A percentile compares a stretch with the other conserved stretches of the same genome.
phyloP scores from a whole-genome alignment of 106 monocot genomes.

The Acorus gramineus region DNA sequence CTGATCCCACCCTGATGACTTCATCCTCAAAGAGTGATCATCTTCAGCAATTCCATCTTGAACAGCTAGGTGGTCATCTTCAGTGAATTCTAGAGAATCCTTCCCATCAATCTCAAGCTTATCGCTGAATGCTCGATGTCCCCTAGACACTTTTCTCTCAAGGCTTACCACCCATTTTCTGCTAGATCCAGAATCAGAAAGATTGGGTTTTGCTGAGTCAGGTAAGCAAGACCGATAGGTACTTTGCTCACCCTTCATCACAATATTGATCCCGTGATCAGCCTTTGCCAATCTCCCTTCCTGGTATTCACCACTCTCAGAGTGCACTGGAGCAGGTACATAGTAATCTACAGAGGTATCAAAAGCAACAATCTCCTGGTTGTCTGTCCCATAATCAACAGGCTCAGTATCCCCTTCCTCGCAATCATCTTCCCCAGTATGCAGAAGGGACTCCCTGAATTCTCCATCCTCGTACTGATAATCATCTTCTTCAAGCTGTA shows the following conservation, averaged over 20 bases:
- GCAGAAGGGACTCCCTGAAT: conserved; percentile 54
- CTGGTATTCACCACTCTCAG: conserved; percentile 5
- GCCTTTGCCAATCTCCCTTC: conserved; percentile 4
- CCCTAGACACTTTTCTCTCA: not conserved
- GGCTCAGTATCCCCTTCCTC: conserved; percentile 47
- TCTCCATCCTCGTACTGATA: conserved; percentile 97
- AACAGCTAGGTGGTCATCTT: not conserved
- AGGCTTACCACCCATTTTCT: not conserved
- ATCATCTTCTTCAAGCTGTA: conserved; percentile 48
- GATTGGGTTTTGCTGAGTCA: conserved; percentile 1
- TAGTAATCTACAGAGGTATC: conserved; percentile 21
- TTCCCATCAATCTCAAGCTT: conserved; percentile 5
- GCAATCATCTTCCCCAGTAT: conserved; percentile 39
- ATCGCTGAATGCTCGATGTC: not conserved
- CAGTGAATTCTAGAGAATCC: not conserved
- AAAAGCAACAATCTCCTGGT: conserved; percentile 23
- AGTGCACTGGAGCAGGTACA: conserved; percentile 6
- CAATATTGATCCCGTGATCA: conserved; percentile 1
- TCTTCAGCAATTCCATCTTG: conserved; percentile 1
- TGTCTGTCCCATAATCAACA: conserved; percentile 53
- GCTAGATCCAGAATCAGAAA: conserved; percentile 17
- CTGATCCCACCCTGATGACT: conserved; percentile 68
- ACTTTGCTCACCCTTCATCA: conserved; percentile 4
- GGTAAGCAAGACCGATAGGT: conserved; percentile 5
- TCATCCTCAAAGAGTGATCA: conserved; percentile 32